Base-by-base conservation (phyloP, 352 stramenopile species). In the Phytophthora sp. region DNA sequence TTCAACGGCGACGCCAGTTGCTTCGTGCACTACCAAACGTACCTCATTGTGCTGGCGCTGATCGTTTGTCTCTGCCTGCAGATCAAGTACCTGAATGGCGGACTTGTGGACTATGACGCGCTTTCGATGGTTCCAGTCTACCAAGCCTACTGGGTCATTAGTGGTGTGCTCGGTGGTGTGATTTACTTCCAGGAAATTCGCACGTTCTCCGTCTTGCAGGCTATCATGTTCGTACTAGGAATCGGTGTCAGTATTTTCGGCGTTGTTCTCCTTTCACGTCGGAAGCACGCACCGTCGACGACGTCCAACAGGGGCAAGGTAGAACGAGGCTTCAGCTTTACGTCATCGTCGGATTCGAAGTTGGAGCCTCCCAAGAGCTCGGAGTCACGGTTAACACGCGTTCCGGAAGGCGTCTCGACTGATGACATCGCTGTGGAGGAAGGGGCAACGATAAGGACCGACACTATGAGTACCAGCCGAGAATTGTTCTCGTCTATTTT, bases 171-270 rank as follows among this genome's bases (percentile, higher is more conserved):
- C 0, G 91, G 93, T 11, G 93, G 91, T 1, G 80, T 91, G 26
- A 87, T 98, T 26, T 98, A 97, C 73, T 98, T 97, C 67, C 80
- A 97, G 51, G 93, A 98, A 64, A 93, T 93, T 53, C 82, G 82
- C 27, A 76, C 77, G 4, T 92, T 96, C 54, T 88, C 84, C 4
- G 69, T 84, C 20, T 53, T 88, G 20, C 87, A 96, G 44, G 82
- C 82, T 8, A 71, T 76, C 38, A 91, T 94, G 79, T 96, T 96
- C 60, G 80, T 94, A n/a, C 27, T 95, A 1, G 89, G 89, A 31
- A 95, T 93, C 47, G 63, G 74, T 13, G 80, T 85, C 7, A 96
- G 88, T 15, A 93, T 96, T 62, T 83, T 86, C 18, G 89, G 89
- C n/a, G 83, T 96, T 24, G 80, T 89, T 23, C 69, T 96, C 12